A percentile compares a stretch with the other conserved stretches of the same genome.
Conservation (phyloP, 108 stramenopile species). For the Fragilaria radians region DNA sequence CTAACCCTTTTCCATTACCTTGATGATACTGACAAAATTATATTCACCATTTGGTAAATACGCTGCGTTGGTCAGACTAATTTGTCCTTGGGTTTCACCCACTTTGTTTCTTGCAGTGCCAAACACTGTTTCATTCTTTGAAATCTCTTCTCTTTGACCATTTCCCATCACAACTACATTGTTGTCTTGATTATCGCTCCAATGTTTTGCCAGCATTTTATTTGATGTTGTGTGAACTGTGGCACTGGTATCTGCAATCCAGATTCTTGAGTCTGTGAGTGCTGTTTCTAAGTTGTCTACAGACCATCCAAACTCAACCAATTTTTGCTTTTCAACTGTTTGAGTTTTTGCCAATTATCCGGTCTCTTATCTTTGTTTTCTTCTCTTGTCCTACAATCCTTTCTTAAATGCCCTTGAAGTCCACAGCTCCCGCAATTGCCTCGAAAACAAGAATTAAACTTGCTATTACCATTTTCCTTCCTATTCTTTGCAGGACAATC, state of each 20-base stretch:
- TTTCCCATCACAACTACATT: background rate
- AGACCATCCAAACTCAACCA: too few species aligned
- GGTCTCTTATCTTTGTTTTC: too few species aligned
- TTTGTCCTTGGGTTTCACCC: background rate
- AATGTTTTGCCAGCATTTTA: background rate
- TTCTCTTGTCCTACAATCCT: too few species aligned
- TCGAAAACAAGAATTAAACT: too few species aligned
- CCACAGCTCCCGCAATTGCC: too few species aligned
- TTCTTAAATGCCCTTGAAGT: too few species aligned
- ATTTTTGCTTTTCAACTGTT: too few species aligned
- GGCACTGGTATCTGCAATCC: background rate
- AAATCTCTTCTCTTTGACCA: too few species aligned
- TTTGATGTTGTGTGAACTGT: background rate
- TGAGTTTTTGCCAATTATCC: too few species aligned
- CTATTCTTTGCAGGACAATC: slow-evolving; percentile 5
- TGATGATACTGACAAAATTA: too few species aligned
- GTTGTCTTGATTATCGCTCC: background rate
- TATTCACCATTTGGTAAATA: slow-evolving; percentile 11
- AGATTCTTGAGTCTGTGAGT: background rate
- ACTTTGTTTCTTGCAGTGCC: slow-evolving; percentile 2
- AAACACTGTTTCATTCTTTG: background rate
- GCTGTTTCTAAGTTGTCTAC: too few species aligned
- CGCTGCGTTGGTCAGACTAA: background rate
- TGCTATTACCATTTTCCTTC: slow-evolving; percentile 2
- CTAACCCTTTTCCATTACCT: too few species aligned